phyloP scores from a whole-genome alignment of 2,329 filamentous ascomycete species.

The Beauveria pseudobassiana region DNA sequence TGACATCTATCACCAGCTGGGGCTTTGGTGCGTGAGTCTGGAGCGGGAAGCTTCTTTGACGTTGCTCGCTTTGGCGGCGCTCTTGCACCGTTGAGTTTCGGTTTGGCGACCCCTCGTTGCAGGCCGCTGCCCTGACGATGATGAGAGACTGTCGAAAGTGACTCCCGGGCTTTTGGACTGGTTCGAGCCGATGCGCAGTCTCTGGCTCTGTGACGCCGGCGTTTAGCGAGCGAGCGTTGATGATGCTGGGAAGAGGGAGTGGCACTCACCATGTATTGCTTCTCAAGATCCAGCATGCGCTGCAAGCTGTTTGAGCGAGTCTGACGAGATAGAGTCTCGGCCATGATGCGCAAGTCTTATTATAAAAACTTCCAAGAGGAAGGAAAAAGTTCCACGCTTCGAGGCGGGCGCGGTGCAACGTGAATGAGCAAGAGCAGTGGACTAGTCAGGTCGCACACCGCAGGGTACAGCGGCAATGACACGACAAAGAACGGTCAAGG shows the following conservation, averaged over 20 bases:
- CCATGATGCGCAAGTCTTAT: slow-evolving; percentile 6
- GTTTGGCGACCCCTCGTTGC: neutral
- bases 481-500: slow-evolving; percentile 10
- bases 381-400: neutral
- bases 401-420: neutral
- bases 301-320: slow-evolving; percentile 42
- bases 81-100: slow-evolving; percentile 5
- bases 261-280: slow-evolving; percentile 47
- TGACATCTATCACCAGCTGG: slow-evolving; percentile 10
- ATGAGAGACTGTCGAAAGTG: neutral
- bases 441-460: neutral
- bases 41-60: slow-evolving; percentile 6
- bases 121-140: slow-evolving; percentile 1
- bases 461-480: neutral
- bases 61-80: neutral
- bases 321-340: slow-evolving; percentile 4
- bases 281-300: slow-evolving; percentile 53
- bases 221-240: neutral
- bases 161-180: neutral
- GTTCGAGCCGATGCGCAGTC: slow-evolving; percentile 2
- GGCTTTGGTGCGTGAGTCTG: slow-evolving; percentile 3
- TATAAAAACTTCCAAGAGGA: neutral
- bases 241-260: neutral
- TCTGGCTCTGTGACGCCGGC: neutral
- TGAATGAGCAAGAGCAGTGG: slow-evolving; percentile 4